Conservation (phyloP, 106 monocot species). For the Cymbidium sinense region DNA sequence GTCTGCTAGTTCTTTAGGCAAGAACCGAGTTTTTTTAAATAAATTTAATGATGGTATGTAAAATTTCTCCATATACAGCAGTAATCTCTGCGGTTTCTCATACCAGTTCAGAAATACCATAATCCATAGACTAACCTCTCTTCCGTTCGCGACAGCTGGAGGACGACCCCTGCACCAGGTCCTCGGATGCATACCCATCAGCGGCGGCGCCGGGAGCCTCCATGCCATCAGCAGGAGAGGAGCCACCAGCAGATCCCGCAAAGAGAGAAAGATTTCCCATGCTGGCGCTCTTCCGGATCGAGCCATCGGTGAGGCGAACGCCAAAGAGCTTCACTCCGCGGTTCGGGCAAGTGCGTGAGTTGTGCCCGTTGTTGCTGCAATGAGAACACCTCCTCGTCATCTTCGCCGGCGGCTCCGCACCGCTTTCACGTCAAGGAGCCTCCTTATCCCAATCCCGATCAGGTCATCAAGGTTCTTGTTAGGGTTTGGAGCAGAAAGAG, state of each 20-base stretch:
- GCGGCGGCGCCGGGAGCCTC: constrained; percentile 20
- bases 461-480: neutral
- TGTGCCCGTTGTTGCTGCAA: constrained; percentile 20
- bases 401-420: neutral
- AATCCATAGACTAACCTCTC: constrained; percentile 46
- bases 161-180: constrained; percentile 54
- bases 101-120: neutral
- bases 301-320: constrained; percentile 18
- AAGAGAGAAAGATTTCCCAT: constrained; percentile 60
- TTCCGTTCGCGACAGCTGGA: constrained; percentile 70
- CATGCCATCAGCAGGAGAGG: constrained; percentile 40
- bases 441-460: neutral
- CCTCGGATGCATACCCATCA: constrained; percentile 86
- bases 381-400: constrained; percentile 22
- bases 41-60: too few relatives aligned
- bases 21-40: too few relatives aligned
- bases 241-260: constrained; percentile 36
- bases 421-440: neutral
- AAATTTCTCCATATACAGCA: too few relatives aligned
- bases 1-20: too few relatives aligned
- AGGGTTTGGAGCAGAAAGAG: neutral
- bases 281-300: constrained; percentile 50
- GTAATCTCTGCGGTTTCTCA: neutral
- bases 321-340: constrained; percentile 16
- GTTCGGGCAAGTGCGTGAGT: constrained; percentile 17